phyloP scores from a whole-genome alignment of 2,329 filamentous ascomycete genomes.

The Boeremia lycopersici region DNA sequence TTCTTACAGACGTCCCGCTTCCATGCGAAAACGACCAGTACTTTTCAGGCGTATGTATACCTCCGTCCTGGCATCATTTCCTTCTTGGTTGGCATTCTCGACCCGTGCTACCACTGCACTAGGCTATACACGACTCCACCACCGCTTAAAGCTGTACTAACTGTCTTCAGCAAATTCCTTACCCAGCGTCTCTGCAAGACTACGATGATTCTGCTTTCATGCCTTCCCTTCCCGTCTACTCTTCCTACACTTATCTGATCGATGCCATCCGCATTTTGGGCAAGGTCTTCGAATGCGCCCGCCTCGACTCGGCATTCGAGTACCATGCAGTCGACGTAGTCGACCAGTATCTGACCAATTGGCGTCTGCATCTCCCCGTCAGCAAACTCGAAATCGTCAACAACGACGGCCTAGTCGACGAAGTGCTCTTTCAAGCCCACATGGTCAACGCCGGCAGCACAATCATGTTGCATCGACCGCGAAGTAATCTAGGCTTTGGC shows the following conservation, averaged over 20 bases:
- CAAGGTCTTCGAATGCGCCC: conserved; percentile 66
- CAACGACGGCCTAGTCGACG: conserved; percentile 72
- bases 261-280: conserved; percentile 80
- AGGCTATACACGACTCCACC: not conserved
- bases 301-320: conserved; percentile 44
- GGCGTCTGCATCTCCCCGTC: conserved; percentile 77
- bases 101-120: not conserved
- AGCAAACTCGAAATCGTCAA: conserved; percentile 72
- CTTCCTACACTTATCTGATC: conserved; percentile 84
- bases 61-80: conserved; percentile 15
- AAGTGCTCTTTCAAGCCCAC: conserved; percentile 89
- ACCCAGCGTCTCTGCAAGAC: conserved; percentile 65
- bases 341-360: conserved; percentile 71
- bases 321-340: conserved; percentile 59
- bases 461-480: conserved; percentile 53
- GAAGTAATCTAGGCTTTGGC: conserved; percentile 47
- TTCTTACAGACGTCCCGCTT: conserved; percentile 70
- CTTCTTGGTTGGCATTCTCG: conserved; percentile 8
- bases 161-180: conserved; percentile 40
- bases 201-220: conserved; percentile 79
- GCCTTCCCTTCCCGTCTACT: conserved; percentile 72
- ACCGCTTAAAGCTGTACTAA: not conserved
- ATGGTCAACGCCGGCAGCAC: conserved; percentile 66
- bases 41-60: conserved; percentile 44
- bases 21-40: conserved; percentile 86